A percentile compares a stretch with the other conserved stretches of the same genome.
Evolutionary conservation across 202 grass and related monocot genomes (phyloP).

Genomic region (Schoenoplectus triqueter): DNA sequence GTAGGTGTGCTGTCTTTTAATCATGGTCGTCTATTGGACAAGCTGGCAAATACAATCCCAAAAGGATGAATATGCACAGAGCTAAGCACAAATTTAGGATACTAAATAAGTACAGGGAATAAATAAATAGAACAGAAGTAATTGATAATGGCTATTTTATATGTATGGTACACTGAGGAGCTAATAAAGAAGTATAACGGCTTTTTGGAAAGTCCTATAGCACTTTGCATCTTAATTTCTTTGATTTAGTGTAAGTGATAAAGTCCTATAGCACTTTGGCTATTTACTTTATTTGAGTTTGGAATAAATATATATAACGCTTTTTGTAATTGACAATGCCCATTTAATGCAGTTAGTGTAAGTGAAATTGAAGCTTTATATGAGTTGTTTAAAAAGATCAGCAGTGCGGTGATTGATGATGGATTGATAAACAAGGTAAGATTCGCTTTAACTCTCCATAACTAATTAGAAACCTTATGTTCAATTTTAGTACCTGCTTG

Average conservation of each 20-base stretch:
- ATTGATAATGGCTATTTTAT: background rate
- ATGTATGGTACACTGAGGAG: background rate
- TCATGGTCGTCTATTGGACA: background rate
- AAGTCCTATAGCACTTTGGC: background rate
- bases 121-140: background rate
- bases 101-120: background rate
- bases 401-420: constrained; percentile 81
- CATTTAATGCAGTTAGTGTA: constrained; percentile 61
- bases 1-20: background rate
- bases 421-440: constrained; percentile 81
- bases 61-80: background rate
- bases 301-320: no score
- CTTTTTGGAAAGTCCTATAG: background rate
- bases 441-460: background rate
- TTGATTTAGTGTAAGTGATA: no score
- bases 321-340: no score
- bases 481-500: background rate
- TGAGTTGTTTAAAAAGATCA: constrained; percentile 86
- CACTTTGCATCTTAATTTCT: no score
- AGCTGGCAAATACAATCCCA: background rate
- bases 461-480: background rate
- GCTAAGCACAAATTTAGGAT: background rate
- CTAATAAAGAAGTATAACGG: background rate
- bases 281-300: no score
- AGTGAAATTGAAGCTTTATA: constrained; percentile 84